phyloP scores from a whole-genome alignment of 495 filamentous ascomycete genomes.

The Aspergillus homomorphus region DNA sequence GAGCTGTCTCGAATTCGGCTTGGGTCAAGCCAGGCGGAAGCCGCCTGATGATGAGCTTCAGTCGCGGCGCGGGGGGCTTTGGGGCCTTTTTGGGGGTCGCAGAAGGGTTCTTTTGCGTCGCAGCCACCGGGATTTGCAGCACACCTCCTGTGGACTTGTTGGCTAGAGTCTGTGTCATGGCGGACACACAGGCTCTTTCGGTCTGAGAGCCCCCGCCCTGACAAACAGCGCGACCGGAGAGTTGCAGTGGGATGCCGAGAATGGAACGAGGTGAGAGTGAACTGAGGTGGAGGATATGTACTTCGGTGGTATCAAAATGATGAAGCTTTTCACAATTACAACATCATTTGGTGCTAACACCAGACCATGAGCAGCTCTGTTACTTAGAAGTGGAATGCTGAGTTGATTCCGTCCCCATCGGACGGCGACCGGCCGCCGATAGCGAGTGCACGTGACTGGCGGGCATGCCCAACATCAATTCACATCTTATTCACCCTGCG shows the following conservation, averaged over 20 bases:
- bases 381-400: not conserved
- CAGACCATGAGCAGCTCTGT: not conserved
- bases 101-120: constrained; percentile 56
- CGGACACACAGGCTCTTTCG: not conserved
- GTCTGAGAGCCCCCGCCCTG: constrained; percentile 2
- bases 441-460: not conserved
- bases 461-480: constrained; percentile 1
- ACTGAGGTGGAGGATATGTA: not conserved
- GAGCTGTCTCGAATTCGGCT: constrained; percentile 64
- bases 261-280: not conserved
- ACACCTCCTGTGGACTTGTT: constrained; percentile 53
- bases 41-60: constrained; percentile 83
- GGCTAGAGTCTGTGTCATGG: constrained; percentile 36
- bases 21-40: constrained; percentile 84
- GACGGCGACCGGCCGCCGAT: too few species aligned
- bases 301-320: not conserved
- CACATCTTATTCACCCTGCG: constrained; percentile 1
- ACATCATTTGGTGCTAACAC: not conserved
- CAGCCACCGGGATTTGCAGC: constrained; percentile 55
- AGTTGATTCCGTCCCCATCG: not conserved
- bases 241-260: not conserved
- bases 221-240: constrained; percentile 1
- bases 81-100: constrained; percentile 40
- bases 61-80: constrained; percentile 60
- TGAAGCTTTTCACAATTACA: not conserved